These are phyloP conservation scores for Glebionis coronaria DNA, from an alignment of 129 eudicot species.

Conservation along the genomic window DNA sequence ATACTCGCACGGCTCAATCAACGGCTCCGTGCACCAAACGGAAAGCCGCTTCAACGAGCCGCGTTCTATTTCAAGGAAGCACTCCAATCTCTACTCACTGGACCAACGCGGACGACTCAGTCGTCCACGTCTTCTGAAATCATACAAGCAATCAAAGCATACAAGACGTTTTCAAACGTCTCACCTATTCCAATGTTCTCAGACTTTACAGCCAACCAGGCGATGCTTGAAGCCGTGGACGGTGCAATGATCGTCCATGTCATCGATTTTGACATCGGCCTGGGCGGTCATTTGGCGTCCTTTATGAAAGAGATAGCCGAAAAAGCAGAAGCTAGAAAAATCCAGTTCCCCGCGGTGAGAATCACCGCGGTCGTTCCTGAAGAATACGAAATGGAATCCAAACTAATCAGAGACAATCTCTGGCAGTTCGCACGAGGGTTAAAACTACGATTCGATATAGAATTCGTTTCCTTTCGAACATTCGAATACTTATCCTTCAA, in stretches of 20 bases:
- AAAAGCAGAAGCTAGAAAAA: constrained; percentile 42
- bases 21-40: constrained; percentile 57
- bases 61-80: constrained; percentile 96
- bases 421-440: constrained; percentile 77
- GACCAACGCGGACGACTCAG: constrained; percentile 48
- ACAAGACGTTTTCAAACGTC: constrained; percentile 66
- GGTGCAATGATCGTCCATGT: constrained; percentile 73
- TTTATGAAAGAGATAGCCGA: constrained; percentile 83
- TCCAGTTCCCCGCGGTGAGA: constrained; percentile 44
- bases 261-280: constrained; percentile 84
- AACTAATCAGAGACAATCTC: constrained; percentile 65
- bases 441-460: constrained; percentile 62
- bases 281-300: constrained; percentile 91
- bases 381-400: constrained; percentile 62
- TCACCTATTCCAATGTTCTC: constrained; percentile 96
- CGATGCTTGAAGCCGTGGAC: constrained; percentile 85
- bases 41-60: constrained; percentile 86
- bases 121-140: constrained; percentile 47
- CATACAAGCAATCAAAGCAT: constrained; percentile 75
- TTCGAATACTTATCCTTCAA: constrained; percentile 70
- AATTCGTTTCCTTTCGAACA: constrained; percentile 53
- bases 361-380: constrained; percentile 82
- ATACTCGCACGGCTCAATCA: constrained; percentile 84
- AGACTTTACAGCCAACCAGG: constrained; percentile 86
- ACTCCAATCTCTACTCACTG: constrained; percentile 65